Evolutionary conservation across 306 rosid genomes (phyloP), one percentile per base, ranked within the genome.

Genomic region (Biancaea sappan): DNA sequence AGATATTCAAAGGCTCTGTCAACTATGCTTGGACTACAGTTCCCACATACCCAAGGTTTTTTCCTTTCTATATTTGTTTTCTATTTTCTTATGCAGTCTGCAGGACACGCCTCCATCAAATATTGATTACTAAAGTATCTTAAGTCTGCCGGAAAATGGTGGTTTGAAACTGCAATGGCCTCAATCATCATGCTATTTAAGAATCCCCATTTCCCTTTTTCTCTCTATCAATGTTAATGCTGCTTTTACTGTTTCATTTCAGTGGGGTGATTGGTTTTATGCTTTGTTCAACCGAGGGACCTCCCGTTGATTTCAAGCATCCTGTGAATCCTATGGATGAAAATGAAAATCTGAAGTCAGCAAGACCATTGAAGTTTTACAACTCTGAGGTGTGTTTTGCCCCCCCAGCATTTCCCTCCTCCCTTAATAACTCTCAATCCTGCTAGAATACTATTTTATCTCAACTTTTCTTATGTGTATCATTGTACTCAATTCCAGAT

Each of bases 1-100:
- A 88, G 40, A 82, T 83, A 83, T 95, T 92, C 53, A 90, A 88
- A 86, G 99, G 99, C 84, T 88, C 99, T n/a, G 98, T 95, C 69
- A 92, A 92, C 84, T 95, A 95, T 71, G 99, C 99, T 57, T 95
- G 99, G 99, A 95, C 99, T 58, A 95, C 99, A 6, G 99, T 95
- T 82, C 99, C 99, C 54, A 95, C 99, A 78, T 95, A 92, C 72
- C 99, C 99, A 75, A 95, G 99, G 99, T 86, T 71, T 69, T 13
- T 51, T 53, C 31, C 64, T 14, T 11, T 3, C 26, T 40, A 48
- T 51, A 41, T 59, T 50, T 72, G 9, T 26, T 34, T 58, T n/a
- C n/a, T 19, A 26, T 46, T 35, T 79, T 37, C 35, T 12, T 28
- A n/a, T 35, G 35, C 35, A 16, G 16, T 35, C 71, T 58, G 37